These are phyloP conservation scores for Pseudocercospora pini-densiflorae DNA, from an alignment of 2,329 filamentous ascomycete species.

Conservation along the genomic window DNA sequence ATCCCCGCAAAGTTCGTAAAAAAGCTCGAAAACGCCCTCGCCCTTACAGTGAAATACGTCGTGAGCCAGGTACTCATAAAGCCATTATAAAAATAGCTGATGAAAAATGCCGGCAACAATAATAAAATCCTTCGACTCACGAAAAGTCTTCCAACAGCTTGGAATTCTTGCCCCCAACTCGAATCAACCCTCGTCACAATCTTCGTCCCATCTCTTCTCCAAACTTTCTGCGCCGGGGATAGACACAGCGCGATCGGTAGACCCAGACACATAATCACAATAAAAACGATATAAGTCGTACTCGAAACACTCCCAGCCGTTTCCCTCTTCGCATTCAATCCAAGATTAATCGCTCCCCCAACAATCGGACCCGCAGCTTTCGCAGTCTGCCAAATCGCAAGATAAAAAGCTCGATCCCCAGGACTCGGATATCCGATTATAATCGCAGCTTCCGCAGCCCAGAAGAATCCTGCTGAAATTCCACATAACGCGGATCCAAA, in stretches of 20 bases:
- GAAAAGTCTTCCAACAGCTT: conserved; percentile 42
- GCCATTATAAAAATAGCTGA: conserved; percentile 47
- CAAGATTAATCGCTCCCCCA: conserved; percentile 54
- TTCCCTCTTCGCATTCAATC: conserved; percentile 53
- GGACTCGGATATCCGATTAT: conserved; percentile 53
- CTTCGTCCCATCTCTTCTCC: conserved; percentile 46
- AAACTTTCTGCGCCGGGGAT: conserved; percentile 47
- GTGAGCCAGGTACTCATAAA: conserved; percentile 57
- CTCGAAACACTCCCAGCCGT: conserved; percentile 40
- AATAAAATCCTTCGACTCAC: conserved; percentile 42
- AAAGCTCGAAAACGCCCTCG: conserved; percentile 49
- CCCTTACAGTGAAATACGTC: conserved; percentile 51
- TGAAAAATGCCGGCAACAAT: conserved; percentile 45
- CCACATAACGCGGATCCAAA: conserved; percentile 55
- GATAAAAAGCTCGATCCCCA: conserved; percentile 46
- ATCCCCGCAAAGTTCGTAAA: conserved; percentile 46
- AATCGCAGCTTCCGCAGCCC: conserved; percentile 55
- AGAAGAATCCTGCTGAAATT: conserved; percentile 55
- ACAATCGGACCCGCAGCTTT: conserved; percentile 55
- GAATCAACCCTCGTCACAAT: conserved; percentile 40
- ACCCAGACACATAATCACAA: conserved; percentile 46
- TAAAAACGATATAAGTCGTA: conserved; percentile 50
- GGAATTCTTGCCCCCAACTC: conserved; percentile 38
- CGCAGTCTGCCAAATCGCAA: conserved; percentile 56
- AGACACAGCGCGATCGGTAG: conserved; percentile 46